phyloP scores from a whole-genome alignment of 2,329 filamentous ascomycete genomes.

The Epichloe elymi region DNA sequence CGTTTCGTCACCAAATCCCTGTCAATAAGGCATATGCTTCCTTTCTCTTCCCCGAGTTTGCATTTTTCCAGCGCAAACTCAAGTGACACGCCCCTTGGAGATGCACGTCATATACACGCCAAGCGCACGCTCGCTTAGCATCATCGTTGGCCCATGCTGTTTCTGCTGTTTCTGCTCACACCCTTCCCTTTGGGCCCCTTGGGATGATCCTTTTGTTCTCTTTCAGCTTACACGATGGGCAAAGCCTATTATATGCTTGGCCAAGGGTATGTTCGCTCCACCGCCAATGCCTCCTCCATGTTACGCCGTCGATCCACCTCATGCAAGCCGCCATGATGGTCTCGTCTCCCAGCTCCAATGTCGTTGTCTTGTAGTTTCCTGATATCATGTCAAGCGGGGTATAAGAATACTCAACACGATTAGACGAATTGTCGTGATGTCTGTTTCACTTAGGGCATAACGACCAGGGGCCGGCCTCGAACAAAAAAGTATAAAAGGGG shows the following conservation, averaged over 20 bases:
- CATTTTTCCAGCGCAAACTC: conserved; percentile 2
- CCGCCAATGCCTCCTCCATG: conserved; percentile 13
- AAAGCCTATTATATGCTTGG: conserved; percentile 1
- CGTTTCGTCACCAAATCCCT: not conserved
- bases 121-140: conserved; percentile 1
- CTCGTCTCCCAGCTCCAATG: conserved; percentile 15
- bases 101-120: not conserved
- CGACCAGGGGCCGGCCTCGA: conserved; percentile 20
- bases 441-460: conserved; percentile 22
- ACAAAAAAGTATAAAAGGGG: conserved; percentile 53
- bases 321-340: conserved; percentile 22
- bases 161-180: conserved; percentile 11
- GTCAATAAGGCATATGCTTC: conserved; percentile 23
- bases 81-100: conserved; percentile 1
- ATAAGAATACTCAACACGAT: conserved; percentile 24
- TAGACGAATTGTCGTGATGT: conserved; percentile 30
- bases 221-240: not conserved
- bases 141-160: conserved; percentile 5
- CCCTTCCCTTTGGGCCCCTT: conserved; percentile 10
- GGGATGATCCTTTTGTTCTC: not conserved
- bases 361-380: conserved; percentile 17
- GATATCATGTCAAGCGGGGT: conserved; percentile 27
- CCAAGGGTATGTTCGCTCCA: conserved; percentile 9
- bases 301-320: conserved; percentile 20
- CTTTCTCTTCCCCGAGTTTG: conserved; percentile 8